Base-by-base conservation (phyloP, 2,329 filamentous ascomycete genomes). In the Xylogone sp. region DNA sequence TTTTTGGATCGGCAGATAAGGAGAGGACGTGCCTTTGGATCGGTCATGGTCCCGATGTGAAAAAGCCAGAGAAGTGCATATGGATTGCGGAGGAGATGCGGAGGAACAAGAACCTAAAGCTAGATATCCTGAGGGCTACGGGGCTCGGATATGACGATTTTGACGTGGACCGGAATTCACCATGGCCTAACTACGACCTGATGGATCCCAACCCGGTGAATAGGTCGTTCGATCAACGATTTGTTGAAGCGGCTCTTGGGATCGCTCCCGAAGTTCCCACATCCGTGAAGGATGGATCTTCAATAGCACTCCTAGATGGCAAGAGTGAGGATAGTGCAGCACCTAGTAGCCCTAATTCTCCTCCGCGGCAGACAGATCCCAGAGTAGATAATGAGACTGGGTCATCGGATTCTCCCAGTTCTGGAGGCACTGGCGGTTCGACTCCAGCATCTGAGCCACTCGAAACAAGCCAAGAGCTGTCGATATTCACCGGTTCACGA, bases 131-230 rank as follows among this genome's bases (percentile, higher is more conserved):
- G 6, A 47, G 63, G 47, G 65, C 59, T 9, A 66, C 62, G 1
- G 59, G 59, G 8, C 53, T 68, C n/a, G 63, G 64, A 50, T 68
- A 68, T 47, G 64, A 66, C 55, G 64, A 65, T 45, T 65, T 59
- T 43, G 53, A 60, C 21, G 56, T 59, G 1, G 47, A 56, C 18
- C 44, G 46, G 22, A 43, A 51, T 20, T 52, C 50, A 2, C 22
- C 43, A 43, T 45, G 55, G 44, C 55, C 58, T 2, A 52, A 59
- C 20, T 67, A 62, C 47, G 65, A 68, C 47, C 53, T 65, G 22
- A 45, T 43, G 21, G 64, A 67, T 42, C 59, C 61, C 20, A 53
- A 53, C 2, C 55, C 51, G 9, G 46, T 51, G 2, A 46, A 56
- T 22, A 53, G 56, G 20, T 61, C 56, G 4, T 65, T 68, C 42